Conservation (phyloP, 2,329 filamentous ascomycete species). For the Dothistroma pini region DNA sequence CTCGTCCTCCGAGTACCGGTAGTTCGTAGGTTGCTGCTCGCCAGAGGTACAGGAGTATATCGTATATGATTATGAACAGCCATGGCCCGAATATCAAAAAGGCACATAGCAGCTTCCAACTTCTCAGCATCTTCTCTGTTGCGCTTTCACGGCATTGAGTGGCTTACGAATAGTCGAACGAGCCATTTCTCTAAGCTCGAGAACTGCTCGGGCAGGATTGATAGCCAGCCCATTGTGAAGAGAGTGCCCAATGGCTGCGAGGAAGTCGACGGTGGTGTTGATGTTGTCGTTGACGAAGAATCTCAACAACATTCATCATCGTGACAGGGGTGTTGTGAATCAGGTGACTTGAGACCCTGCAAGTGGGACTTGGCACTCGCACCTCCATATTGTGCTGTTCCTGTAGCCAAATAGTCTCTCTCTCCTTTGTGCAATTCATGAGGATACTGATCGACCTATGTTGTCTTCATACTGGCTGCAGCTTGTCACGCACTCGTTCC, state of each 20-base stretch:
- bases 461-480: too few relatives aligned
- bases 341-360: too few relatives aligned
- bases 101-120: constrained; percentile 56
- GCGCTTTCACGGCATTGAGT: constrained; percentile 11
- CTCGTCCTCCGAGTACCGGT: constrained; percentile 58
- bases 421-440: too few relatives aligned
- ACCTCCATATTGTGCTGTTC: too few relatives aligned
- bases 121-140: constrained; percentile 7
- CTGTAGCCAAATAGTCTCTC: too few relatives aligned
- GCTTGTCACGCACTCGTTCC: too few relatives aligned
- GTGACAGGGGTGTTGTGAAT: not conserved
- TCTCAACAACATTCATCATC: constrained; percentile 5
- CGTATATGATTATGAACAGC: constrained; percentile 60
- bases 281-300: constrained; percentile 6
- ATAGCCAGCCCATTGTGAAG: constrained; percentile 58
- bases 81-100: constrained; percentile 61
- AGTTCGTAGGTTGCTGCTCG: constrained; percentile 57
- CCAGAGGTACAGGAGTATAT: constrained; percentile 59
- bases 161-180: constrained; percentile 58
- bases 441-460: too few relatives aligned
- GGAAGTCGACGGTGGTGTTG: constrained; percentile 5
- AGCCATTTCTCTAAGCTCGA: constrained; percentile 60
- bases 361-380: not conserved
- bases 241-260: not conserved
- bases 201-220: constrained; percentile 59